Evolutionary conservation across 352 stramenopile genomes (phyloP).

Genomic region (Phytophthora litchii): DNA sequence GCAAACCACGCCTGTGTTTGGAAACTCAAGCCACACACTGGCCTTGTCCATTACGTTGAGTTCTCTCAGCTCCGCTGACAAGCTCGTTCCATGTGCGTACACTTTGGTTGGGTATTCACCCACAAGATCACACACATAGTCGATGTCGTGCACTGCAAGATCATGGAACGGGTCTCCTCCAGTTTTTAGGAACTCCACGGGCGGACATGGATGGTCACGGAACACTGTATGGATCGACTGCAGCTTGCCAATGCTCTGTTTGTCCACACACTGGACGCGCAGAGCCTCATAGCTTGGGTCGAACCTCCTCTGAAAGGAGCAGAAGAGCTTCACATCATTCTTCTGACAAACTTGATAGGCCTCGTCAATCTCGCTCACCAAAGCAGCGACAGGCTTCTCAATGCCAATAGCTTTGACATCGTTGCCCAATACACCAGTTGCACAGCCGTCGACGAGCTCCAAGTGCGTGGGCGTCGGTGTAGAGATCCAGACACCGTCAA

Average conservation of each 20-base stretch:
- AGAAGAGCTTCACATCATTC: constrained; percentile 76
- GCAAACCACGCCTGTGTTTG: constrained; percentile 72
- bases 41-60: constrained; percentile 85
- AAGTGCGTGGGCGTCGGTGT: constrained; percentile 78
- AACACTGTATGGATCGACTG: constrained; percentile 90
- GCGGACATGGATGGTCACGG: constrained; percentile 88
- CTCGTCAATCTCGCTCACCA: constrained; percentile 64
- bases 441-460: constrained; percentile 47
- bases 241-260: constrained; percentile 60
- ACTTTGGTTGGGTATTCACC: constrained; percentile 81
- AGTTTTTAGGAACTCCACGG: constrained; percentile 88
- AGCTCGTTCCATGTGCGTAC: constrained; percentile 83
- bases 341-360: constrained; percentile 59
- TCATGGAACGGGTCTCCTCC: constrained; percentile 92
- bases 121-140: constrained; percentile 87
- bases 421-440: constrained; percentile 16
- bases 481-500: constrained; percentile 77
- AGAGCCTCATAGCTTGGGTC: constrained; percentile 87
- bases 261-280: constrained; percentile 48
- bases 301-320: constrained; percentile 92
- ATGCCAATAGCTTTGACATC: constrained; percentile 62
- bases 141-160: constrained; percentile 91
- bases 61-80: constrained; percentile 65
- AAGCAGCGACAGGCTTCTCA: constrained; percentile 73
- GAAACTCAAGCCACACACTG: constrained; percentile 82